Percentiles rank a stretch among this genome's conserved stretches.
Evolutionary conservation across 371 early-diverging fungal genomes (phyloP).

Genomic region (Actinomortierella ambigua): DNA sequence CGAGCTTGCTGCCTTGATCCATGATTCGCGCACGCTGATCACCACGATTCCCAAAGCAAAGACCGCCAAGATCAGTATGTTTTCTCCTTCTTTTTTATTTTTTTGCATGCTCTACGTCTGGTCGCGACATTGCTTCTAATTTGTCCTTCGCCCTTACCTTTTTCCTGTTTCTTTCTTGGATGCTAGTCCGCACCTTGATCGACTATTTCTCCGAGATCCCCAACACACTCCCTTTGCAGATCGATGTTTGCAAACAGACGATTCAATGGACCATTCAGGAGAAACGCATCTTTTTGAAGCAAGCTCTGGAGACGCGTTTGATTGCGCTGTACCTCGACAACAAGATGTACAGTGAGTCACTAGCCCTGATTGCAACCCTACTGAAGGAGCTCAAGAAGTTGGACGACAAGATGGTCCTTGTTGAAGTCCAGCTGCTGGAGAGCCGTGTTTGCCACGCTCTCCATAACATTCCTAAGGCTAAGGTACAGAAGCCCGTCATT

Average conservation of each 20-base stretch:
- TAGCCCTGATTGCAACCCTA: slow-evolving; percentile 82
- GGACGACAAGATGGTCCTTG: slow-evolving; percentile 97
- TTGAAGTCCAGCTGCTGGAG: slow-evolving; percentile 97
- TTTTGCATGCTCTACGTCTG: too few species aligned
- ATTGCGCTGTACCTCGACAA: slow-evolving; percentile 92
- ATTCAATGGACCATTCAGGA: slow-evolving; percentile 92
- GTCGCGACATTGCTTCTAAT: background rate
- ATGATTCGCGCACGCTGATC: slow-evolving; percentile 80
- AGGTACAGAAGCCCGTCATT: slow-evolving; percentile 53
- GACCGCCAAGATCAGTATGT: slow-evolving; percentile 91
- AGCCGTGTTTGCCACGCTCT: slow-evolving; percentile 94
- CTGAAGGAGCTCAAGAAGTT: slow-evolving; percentile 96
- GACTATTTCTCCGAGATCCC: slow-evolving; percentile 91
- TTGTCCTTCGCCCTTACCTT: background rate
- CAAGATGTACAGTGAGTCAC: slow-evolving; percentile 92
- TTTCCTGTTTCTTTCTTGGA: background rate
- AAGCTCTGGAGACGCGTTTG: slow-evolving; percentile 92
- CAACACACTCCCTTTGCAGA: slow-evolving; percentile 86
- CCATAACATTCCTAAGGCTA: slow-evolving; percentile 92
- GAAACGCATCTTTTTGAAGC: slow-evolving; percentile 93
- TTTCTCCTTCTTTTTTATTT: background rate
- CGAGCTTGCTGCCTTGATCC: slow-evolving; percentile 82
- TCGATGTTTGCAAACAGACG: slow-evolving; percentile 90
- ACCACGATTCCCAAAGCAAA: slow-evolving; percentile 92
- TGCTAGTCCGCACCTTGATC: slow-evolving; percentile 80